Conservation (phyloP, 805 yeast genomes). For the Lachancea nothofagi region DNA sequence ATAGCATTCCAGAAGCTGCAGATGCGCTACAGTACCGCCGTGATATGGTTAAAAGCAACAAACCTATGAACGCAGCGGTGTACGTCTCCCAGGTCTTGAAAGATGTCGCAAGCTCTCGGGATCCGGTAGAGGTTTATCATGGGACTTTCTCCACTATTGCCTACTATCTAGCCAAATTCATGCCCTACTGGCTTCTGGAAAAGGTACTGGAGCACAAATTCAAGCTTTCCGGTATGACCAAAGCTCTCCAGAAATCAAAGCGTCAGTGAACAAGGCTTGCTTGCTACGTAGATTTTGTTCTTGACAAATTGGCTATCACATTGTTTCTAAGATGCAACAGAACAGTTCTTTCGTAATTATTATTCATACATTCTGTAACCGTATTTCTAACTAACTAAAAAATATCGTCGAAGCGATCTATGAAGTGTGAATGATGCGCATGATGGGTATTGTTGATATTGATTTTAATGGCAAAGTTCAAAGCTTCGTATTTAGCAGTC, state of each 20-base stretch:
- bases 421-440: neutral
- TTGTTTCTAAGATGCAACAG: too few species aligned
- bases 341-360: too few species aligned
- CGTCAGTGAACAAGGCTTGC: neutral
- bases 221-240: conserved; percentile 23
- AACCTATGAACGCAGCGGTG: conserved; percentile 53
- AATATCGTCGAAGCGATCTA: neutral
- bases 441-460: neutral
- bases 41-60: conserved; percentile 51
- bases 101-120: conserved; percentile 38
- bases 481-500: conserved; percentile 35
- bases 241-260: conserved; percentile 1
- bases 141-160: conserved; percentile 44
- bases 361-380: too few species aligned
- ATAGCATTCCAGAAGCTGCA: conserved; percentile 45
- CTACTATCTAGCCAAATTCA: conserved; percentile 32
- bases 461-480: neutral
- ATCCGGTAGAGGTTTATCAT: conserved; percentile 49
- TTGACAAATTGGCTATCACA: too few species aligned
- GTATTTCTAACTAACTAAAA: neutral
- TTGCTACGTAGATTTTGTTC: too few species aligned
- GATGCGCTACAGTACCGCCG: conserved; percentile 47
- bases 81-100: conserved; percentile 53
- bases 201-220: conserved; percentile 38
- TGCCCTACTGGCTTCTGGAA: conserved; percentile 48